Percentiles rank a stretch among this genome's conserved stretches.
phyloP scores from a whole-genome alignment of 352 stramenopile genomes.

The Phytophthora capsici region DNA sequence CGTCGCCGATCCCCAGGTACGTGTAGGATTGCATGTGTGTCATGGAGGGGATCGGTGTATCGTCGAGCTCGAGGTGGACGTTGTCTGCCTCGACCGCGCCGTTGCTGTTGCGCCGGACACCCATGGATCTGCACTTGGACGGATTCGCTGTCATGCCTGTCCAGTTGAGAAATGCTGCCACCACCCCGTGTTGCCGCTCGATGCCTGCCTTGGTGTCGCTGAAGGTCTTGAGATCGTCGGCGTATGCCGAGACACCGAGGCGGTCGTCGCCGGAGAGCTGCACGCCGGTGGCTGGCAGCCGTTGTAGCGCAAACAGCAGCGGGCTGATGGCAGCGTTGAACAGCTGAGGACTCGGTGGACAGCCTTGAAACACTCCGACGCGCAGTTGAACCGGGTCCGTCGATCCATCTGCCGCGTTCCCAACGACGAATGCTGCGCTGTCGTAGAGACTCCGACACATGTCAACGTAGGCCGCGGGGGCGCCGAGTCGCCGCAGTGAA shows the following conservation, averaged over 20 bases:
- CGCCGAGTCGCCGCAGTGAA: constrained; percentile 12
- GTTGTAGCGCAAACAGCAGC: not conserved
- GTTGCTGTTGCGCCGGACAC: not conserved
- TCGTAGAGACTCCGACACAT: constrained; percentile 12
- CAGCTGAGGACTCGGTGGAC: constrained; percentile 30
- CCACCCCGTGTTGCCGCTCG: constrained; percentile 5
- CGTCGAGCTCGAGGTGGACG: not conserved
- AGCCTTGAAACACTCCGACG: constrained; percentile 30
- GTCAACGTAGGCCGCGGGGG: constrained; percentile 1
- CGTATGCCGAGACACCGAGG: constrained; percentile 7
- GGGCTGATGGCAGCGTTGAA: constrained; percentile 22
- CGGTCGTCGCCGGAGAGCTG: not conserved
- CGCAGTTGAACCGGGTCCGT: not conserved
- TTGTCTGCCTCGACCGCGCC: not conserved
- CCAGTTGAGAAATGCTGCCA: constrained; percentile 7
- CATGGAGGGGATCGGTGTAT: not conserved
- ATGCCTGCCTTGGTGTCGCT: constrained; percentile 10
- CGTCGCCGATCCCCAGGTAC: constrained; percentile 3
- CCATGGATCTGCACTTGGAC: not conserved
- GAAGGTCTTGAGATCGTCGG: constrained; percentile 34
- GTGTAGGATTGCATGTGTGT: not conserved
- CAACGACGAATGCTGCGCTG: constrained; percentile 14
- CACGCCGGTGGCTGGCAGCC: not conserved
- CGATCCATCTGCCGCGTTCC: constrained; percentile 25
- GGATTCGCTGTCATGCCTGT: constrained; percentile 12